phyloP scores from a whole-genome alignment of 768 basidiomycete species.

The Leccinellum albellum region DNA sequence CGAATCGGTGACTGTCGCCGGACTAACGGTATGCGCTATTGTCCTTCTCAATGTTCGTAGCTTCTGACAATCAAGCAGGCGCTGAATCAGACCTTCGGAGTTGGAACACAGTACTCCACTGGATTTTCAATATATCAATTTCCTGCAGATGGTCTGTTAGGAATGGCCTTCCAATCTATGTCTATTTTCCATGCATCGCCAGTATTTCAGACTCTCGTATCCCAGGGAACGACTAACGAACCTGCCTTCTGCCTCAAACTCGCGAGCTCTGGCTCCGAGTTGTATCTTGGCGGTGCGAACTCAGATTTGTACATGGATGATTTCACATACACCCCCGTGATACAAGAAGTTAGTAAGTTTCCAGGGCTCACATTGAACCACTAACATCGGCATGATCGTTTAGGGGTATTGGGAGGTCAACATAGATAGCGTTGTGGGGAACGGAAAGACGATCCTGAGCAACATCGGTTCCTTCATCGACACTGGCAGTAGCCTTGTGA shows the following conservation, averaged over 20 bases:
- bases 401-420: constrained; percentile 21
- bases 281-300: constrained; percentile 53
- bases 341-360: constrained; percentile 2
- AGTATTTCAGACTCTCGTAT: constrained; percentile 40
- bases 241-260: constrained; percentile 49
- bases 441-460: constrained; percentile 1
- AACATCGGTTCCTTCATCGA: constrained; percentile 14
- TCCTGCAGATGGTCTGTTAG: constrained; percentile 29
- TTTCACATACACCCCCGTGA: constrained; percentile 34
- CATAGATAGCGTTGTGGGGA: constrained; percentile 4
- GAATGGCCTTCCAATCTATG: constrained; percentile 41
- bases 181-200: constrained; percentile 33
- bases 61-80: constrained; percentile 8
- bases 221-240: constrained; percentile 29
- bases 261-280: constrained; percentile 37
- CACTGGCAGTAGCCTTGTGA: constrained; percentile 19
- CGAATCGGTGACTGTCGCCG: constrained; percentile 11
- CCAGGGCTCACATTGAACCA: neutral
- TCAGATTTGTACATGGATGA: constrained; percentile 39
- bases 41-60: neutral
- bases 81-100: constrained; percentile 11
- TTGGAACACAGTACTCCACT: constrained; percentile 8
- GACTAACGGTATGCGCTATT: constrained; percentile 4
- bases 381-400: neutral
- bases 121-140: neutral